Evolutionary conservation across 805 yeast species (phyloP).

Genomic region (Cyberlindnera saturnus): DNA sequence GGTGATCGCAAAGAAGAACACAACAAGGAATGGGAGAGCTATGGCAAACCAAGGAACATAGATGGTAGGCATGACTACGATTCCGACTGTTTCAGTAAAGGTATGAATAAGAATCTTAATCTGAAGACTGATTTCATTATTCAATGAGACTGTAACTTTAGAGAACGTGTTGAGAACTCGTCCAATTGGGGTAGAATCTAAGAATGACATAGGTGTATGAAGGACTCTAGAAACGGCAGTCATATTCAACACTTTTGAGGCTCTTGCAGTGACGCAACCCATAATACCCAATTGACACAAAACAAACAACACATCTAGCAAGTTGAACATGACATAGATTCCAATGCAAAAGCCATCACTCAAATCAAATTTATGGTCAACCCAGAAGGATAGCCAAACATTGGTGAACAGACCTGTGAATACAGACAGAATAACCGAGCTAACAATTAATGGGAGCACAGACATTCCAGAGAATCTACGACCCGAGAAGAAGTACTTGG

Average conservation of each 20-base stretch:
- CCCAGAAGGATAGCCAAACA: too few relatives aligned
- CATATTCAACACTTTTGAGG: slow-evolving; percentile 55
- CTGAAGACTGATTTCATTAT: slow-evolving; percentile 71
- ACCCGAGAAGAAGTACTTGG: too few relatives aligned
- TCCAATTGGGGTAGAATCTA: slow-evolving; percentile 86
- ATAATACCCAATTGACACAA: slow-evolving; percentile 39
- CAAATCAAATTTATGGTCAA: too few relatives aligned
- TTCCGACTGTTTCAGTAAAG: slow-evolving; percentile 51
- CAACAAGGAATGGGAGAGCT: slow-evolving; percentile 48
- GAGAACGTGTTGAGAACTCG: slow-evolving; percentile 81
- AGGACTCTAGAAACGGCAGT: slow-evolving; percentile 55
- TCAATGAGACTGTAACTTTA: slow-evolving; percentile 77
- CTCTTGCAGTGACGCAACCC: slow-evolving; percentile 44
- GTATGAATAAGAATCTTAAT: slow-evolving; percentile 54
- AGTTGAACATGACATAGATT: slow-evolving; percentile 58
- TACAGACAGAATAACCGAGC: too few relatives aligned
- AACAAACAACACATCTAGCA: slow-evolving; percentile 35
- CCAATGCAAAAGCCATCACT: too few relatives aligned
- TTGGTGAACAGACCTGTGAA: too few relatives aligned
- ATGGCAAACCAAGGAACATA: slow-evolving; percentile 74
- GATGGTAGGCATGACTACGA: slow-evolving; percentile 57
- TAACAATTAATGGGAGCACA: too few relatives aligned
- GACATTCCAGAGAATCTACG: too few relatives aligned
- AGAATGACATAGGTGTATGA: slow-evolving; percentile 74
- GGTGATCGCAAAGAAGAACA: slow-evolving; percentile 38